These are phyloP conservation scores for Aspergillaceae sp. DNA, from an alignment of 2,329 filamentous ascomycete species.

Conservation along the genomic window DNA sequence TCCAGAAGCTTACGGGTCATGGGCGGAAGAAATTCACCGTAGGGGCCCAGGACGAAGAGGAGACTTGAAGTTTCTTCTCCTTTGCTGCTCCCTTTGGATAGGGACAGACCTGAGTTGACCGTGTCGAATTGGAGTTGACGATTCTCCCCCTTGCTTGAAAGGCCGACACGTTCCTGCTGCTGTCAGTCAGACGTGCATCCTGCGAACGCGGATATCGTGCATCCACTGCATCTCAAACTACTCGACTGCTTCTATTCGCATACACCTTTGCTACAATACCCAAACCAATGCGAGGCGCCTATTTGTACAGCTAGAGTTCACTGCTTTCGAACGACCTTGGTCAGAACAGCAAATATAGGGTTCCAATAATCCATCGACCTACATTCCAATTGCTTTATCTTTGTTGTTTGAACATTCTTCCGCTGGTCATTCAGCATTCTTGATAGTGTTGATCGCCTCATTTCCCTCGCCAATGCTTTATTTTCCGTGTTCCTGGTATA, in stretches of 20 bases:
- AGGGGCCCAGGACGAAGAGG: constrained; percentile 58
- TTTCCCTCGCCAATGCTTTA: constrained; percentile 10
- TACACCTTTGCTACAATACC: constrained; percentile 2
- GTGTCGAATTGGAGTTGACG: constrained; percentile 8
- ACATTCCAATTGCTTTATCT: constrained; percentile 25
- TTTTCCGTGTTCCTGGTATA: constrained; percentile 16
- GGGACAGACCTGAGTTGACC: constrained; percentile 11
- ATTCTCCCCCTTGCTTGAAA: constrained; percentile 26
- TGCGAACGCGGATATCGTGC: constrained; percentile 1
- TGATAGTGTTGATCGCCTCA: constrained; percentile 22
- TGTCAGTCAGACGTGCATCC: constrained; percentile 20
- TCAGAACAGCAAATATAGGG: not conserved
- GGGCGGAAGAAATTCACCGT: constrained; percentile 83
- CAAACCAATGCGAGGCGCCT: constrained; percentile 5
- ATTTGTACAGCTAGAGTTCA: constrained; percentile 11
- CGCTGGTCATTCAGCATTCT: constrained; percentile 22
- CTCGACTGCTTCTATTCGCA: constrained; percentile 14
- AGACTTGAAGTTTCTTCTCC: constrained; percentile 31
- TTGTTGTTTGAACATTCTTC: constrained; percentile 27
- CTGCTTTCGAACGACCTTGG: not conserved
- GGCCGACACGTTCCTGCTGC: constrained; percentile 29
- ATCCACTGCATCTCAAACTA: constrained; percentile 14
- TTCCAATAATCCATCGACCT: constrained; percentile 4
- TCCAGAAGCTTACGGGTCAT: constrained; percentile 77
- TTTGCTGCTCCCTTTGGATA: constrained; percentile 23